Evolutionary conservation across 1,284 basidiomycete genomes (phyloP), one percentile per base, ranked within the genome.

Genomic region (Irpex rosettiformis): DNA sequence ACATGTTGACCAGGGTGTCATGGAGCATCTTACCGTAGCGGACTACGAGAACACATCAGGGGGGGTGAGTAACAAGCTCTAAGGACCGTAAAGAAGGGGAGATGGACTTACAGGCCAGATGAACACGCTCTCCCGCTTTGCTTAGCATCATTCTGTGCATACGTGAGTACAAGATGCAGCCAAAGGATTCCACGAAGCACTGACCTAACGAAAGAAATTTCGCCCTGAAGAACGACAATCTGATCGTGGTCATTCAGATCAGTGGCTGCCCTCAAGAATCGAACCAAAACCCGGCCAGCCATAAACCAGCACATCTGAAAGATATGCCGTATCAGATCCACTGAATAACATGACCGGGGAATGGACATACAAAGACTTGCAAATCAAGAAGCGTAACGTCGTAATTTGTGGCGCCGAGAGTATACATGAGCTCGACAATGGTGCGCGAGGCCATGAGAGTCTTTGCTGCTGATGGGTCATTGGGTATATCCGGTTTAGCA

Each of bases 301-400:
- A 80, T 77, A 67, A 86, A 88, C 85, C 86, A 90, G 62, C 80
- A 82, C 63, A 87, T 86, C 86, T 89, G 56, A 4, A 27, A n/a
- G 10, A 61, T 47, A 65, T 56, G 25, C 55, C 45, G 51, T 54
- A 54, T 29, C 18, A 58, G 52, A 28, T 52, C 13, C 7, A 43
- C 13, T 8, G 7, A 21, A 65, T 30, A 48, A 52, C 52, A 65
- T 24, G 42, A 60, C 47, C 54, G 56, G 4, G 30, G 48, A 30
- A 29, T 37, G 2, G 6, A 70, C 78, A 63, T 64, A 86, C 85
- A 61, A 80, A 76, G 59, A 81, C 83, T 62, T 85, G 85, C 22
- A 82, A 76, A 64, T 87, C 86, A 29, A 88, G 67, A 2, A 87
- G 74, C 6, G 83, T 83, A 8, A 88, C 77, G 65, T 89, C 87